Evolutionary conservation across 352 stramenopile species (phyloP), one percentile per base, ranked within the genome.

Genomic region (Pythium oligandrum): DNA sequence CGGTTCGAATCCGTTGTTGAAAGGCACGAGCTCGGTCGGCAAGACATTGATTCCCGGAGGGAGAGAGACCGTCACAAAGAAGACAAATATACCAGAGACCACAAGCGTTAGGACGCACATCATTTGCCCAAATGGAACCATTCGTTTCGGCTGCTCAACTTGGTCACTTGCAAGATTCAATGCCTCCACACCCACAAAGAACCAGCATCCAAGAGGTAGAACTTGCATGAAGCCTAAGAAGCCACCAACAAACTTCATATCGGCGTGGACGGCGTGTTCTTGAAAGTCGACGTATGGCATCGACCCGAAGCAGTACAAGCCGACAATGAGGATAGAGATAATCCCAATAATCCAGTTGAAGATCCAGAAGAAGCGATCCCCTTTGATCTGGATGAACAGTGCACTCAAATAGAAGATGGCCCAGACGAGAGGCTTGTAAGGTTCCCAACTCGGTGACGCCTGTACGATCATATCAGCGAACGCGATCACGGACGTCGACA

Each of bases 101-200:
- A 55, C 12, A 7, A 67, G 31, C 3, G 62, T 54, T 0, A 56
- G 1, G 30, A 65, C 45, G 53, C 51, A 60, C 2, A 11, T 7
- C 2, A 64, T 35, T 42, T 73, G 61, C 1, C 47, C 65, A 0
- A 39, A n/a, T n/a, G 65, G 61, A 10, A 73, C 40, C 2, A 52
- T 26, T 4, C 12, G 7, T 1, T 43, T 37, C 3, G 61, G 51
- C 1, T 62, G 37, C 10, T 9, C 1, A n/a, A 62, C 43, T 12
- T 70, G 34, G 35, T 61, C 53, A 4, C 51, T 39, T 8, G 53
- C 47, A 6, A 61, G 38, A n/a, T 55, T 55, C 51, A 73, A n/a
- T 11, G 61, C 53, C 44, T 73, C 61, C 35, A 60, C 48, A 33
- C 57, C 61, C 2, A 65, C 51, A 47, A 53, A 70, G 51, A 70